These are phyloP conservation scores for Daldinia caldariorum DNA, from an alignment of 495 filamentous ascomycete genomes.

Conservation along the genomic window DNA sequence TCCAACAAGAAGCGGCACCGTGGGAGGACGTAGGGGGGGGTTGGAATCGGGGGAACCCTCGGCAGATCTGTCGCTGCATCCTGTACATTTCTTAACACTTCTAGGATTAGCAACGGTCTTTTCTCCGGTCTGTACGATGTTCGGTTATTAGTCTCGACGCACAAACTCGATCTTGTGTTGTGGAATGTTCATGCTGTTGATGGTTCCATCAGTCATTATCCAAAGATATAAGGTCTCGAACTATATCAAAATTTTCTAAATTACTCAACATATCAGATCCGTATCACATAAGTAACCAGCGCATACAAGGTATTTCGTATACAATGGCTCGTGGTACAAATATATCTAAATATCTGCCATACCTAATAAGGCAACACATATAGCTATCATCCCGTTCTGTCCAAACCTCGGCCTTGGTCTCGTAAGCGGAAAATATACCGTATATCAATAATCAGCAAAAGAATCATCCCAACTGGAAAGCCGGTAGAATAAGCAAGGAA, in stretches of 20 bases:
- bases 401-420: background rate
- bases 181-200: background rate
- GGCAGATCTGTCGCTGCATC: slow-evolving; percentile 36
- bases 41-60: slow-evolving; percentile 32
- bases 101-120: background rate
- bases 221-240: background rate
- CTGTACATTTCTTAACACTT: background rate
- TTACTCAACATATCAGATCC: background rate
- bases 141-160: background rate
- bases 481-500: background rate
- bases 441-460: background rate
- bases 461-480: background rate
- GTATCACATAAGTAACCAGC: background rate
- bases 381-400: background rate
- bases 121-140: background rate
- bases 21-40: slow-evolving; percentile 32
- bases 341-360: background rate
- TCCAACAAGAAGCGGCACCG: slow-evolving; percentile 17
- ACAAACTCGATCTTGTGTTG: background rate
- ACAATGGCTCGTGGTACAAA: background rate
- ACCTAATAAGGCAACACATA: background rate
- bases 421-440: background rate
- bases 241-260: background rate
- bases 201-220: background rate
- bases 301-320: background rate